Evolutionary conservation across 1,284 basidiomycete genomes (phyloP), one percentile per base, ranked within the genome.

Genomic region (Abortiporus biennis): DNA sequence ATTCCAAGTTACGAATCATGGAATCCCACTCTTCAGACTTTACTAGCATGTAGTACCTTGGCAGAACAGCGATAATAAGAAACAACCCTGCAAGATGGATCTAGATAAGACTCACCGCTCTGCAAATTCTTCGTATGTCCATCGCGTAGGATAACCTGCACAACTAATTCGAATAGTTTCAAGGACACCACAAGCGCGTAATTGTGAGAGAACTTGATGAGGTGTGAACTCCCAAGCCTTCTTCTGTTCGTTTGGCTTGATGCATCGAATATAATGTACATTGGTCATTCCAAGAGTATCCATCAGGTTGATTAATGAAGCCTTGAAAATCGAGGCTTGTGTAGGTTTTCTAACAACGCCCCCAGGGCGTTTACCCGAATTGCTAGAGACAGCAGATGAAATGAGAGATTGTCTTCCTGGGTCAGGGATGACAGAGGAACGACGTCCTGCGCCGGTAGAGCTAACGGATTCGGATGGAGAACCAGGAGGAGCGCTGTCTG

Each of bases 101-200:
- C 12, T 21, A 34, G 16, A 36, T 12, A 9, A 9, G 41, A 62
- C 79, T 48, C 51, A 92, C 91, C 96, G 80, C 61, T 98, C 94
- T n/a, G 92, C 95, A 64, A 99, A 99, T 63, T 99, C 95, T 56
- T 92, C 93, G 55, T 97, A 99, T 1, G 88, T 94, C 96, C 96
- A 99, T 38, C 96, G 78, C n/a, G 92, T 92, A 17, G 96, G 96
- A 65, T 99, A 99, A 27, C 96, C 96, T 31, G 96, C 96, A 62
- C 95, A 98, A 68, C 91, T 95, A 61, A 99, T 99, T 44, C 94
- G 81, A 57, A 99, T 99, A 1, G 96, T 99, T 65, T 99, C 96
- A 39, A 99, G 74, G 36, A 99, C 96, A 85, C 96, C 96, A 66
- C 96, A 99, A 45, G 96, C 96, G 36, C 96, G 80, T 29, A 99